Percentiles rank a stretch among this genome's conserved stretches.
Conservation (phyloP, 164 flowering plant species). For the Kingdonia uniflora region DNA sequence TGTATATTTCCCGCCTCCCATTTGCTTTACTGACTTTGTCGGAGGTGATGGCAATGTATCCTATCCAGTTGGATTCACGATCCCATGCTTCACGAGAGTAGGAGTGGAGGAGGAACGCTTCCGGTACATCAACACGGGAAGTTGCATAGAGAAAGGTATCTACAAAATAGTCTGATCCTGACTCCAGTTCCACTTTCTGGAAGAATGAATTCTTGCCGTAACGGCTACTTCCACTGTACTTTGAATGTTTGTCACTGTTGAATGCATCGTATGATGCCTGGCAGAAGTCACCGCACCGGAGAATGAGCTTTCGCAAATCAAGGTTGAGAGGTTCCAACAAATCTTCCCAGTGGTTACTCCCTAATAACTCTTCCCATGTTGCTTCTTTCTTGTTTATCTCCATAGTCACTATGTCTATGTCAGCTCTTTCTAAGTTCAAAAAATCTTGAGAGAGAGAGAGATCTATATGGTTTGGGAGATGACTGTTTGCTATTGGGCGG, state of each 20-base stretch:
- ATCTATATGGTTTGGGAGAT: too few species aligned
- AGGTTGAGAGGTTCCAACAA: slow-evolving; percentile 54
- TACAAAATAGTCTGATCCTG: slow-evolving; percentile 29
- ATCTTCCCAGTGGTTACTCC: slow-evolving; percentile 56
- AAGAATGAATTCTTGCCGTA: slow-evolving; percentile 53
- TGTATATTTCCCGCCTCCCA: slow-evolving; percentile 68
- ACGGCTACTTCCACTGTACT: slow-evolving; percentile 65
- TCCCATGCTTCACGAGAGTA: slow-evolving; percentile 62
- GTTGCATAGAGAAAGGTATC: slow-evolving; percentile 61
- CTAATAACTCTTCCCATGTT: slow-evolving; percentile 54
- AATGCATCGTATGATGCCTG: slow-evolving; percentile 90
- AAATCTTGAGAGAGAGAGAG: too few species aligned
- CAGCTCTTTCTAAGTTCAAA: too few species aligned
- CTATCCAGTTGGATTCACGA: slow-evolving; percentile 88
- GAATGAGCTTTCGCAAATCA: slow-evolving; percentile 53
- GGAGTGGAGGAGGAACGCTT: slow-evolving; percentile 49
- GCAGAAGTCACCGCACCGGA: slow-evolving; percentile 78
- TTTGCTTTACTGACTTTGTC: slow-evolving; percentile 27
- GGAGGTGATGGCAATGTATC: slow-evolving; percentile 58
- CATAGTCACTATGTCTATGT: slow-evolving; percentile 7
- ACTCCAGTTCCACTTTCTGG: slow-evolving; percentile 30
- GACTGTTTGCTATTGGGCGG: too few species aligned
- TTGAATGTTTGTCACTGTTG: slow-evolving; percentile 66
- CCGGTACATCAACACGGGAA: slow-evolving; percentile 30
- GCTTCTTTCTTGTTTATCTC: slow-evolving; percentile 13